phyloP scores from a whole-genome alignment of 768 basidiomycete genomes.

The Rhizopogon vulgaris region DNA sequence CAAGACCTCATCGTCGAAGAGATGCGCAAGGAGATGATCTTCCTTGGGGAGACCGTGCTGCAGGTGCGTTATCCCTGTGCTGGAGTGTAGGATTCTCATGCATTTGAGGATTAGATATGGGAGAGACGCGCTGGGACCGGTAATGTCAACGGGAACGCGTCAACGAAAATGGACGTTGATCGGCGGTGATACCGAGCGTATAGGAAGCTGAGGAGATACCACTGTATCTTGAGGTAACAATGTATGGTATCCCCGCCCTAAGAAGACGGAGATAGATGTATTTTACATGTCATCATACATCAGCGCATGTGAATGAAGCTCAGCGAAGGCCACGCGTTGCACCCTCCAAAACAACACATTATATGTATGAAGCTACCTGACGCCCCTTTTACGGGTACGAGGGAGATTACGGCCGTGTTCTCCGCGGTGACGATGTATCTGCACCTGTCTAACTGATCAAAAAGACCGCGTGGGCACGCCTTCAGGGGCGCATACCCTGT shows the following conservation, averaged over 20 bases:
- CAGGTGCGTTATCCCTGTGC: constrained; percentile 51
- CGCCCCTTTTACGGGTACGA: neutral
- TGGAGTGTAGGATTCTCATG: constrained; percentile 8
- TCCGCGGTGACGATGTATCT: neutral
- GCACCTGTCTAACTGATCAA: neutral
- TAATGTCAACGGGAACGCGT: constrained; percentile 10
- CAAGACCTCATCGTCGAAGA: constrained; percentile 97
- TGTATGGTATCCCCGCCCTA: neutral
- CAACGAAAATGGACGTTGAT: constrained; percentile 27
- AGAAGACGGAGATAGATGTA: constrained; percentile 2
- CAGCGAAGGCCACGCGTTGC: constrained; percentile 1
- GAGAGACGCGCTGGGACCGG: constrained; percentile 38
- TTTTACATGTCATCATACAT: neutral
- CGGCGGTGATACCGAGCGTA: constrained; percentile 11
- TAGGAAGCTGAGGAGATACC: constrained; percentile 21
- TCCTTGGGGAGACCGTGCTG: constrained; percentile 92
- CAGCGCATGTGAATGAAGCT: constrained; percentile 1
- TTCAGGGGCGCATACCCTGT: constrained; percentile 1
- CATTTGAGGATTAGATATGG: constrained; percentile 45
- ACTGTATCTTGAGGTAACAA: constrained; percentile 9
- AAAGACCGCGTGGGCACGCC: neutral
- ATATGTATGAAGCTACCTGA: neutral
- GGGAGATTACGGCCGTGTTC: neutral
- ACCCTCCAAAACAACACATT: neutral
- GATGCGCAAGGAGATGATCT: constrained; percentile 96